Base-by-base conservation (phyloP, 768 basidiomycete genomes). In the Lepiota venenata region DNA sequence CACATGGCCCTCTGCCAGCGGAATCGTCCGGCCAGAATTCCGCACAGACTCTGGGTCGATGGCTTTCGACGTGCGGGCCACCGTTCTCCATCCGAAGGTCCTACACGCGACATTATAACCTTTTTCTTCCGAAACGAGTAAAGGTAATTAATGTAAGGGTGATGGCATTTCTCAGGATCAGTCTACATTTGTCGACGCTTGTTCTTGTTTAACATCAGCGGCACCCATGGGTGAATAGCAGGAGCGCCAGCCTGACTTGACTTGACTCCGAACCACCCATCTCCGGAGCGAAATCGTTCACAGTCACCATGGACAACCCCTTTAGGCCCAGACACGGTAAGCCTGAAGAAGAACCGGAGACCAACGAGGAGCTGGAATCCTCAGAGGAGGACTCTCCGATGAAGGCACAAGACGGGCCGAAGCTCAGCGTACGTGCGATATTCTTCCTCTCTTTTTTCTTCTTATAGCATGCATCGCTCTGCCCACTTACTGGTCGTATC, bases 221-320 rank as follows among this genome's bases (percentile, higher is more conserved):
- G 42, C 32, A 43, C 58, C 58, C 52, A 51, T 60, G 47, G 56
- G 3, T 52, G 40, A 48, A 45, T 51, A 41, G 42, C 50, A 58
- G 67, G 58, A 73, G 71, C 61, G 66, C 69, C 47, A 68, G 64
- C 61, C 58, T 69, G 44, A 27, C 37, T 32, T 47, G 71, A 69
- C 59, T 70, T 69, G 61, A 69, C 70, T 58, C 69, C 63, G 50
- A 54, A 40, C 63, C 69, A 46, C 59, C 64, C 50, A 64, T 49
- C 29, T 61, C 64, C 62, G 54, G 65, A 58, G 56, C 60, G 27
- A 63, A 66, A 56, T 66, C 60, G 44, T 63, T 69, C n/a, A 66
- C 66, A 8, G 64, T 61, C 10, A 64, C 62, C 38, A 64, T 71
- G 66, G 70, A 72, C 42, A 64, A 66, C 27, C 62, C 64, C 18